Evolutionary conservation across 1,139 yeast genomes (phyloP).

Genomic region (Saccharomycopsis phalli): DNA sequence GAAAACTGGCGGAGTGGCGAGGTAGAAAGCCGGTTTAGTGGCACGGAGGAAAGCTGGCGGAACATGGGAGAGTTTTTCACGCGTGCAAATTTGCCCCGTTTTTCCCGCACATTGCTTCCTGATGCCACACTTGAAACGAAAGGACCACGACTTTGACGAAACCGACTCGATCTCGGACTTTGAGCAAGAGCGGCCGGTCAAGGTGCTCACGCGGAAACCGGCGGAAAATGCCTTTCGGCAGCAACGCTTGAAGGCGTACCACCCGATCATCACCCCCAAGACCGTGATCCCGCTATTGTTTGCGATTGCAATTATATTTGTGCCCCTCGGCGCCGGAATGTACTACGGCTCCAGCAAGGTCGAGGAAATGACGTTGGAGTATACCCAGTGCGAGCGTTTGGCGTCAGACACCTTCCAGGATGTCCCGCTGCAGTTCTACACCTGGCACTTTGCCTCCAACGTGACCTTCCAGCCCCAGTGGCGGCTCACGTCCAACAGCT

Average conservation of each 20-base stretch:
- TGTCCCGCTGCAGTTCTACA: constrained; percentile 53
- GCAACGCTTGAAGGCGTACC: constrained; percentile 46
- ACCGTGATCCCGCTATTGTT: constrained; percentile 79
- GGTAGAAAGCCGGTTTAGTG: too few species aligned
- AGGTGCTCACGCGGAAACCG: constrained; percentile 43
- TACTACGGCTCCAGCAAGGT: constrained; percentile 70
- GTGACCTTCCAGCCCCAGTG: constrained; percentile 46
- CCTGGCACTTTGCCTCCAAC: constrained; percentile 39
- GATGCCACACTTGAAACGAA: constrained; percentile 17
- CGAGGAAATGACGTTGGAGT: constrained; percentile 75
- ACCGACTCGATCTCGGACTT: constrained; percentile 33
- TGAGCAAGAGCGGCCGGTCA: constrained; percentile 25
- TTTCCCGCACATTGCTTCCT: background rate
- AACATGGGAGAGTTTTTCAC: background rate
- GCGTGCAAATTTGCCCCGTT: background rate
- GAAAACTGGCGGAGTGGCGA: too few species aligned
- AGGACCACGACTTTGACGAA: constrained; percentile 26
- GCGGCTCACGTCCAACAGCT: constrained; percentile 47
- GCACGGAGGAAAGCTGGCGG: too few species aligned
- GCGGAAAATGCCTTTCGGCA: constrained; percentile 52
- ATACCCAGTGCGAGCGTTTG: constrained; percentile 57
- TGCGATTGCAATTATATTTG: constrained; percentile 68
- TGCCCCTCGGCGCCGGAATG: constrained; percentile 89
- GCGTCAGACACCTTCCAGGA: constrained; percentile 50
- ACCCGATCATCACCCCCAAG: constrained; percentile 84